Percentiles rank a stretch among this genome's conserved stretches.
phyloP scores from a whole-genome alignment of 768 basidiomycete species.

The Rhodotorula paludigena region DNA sequence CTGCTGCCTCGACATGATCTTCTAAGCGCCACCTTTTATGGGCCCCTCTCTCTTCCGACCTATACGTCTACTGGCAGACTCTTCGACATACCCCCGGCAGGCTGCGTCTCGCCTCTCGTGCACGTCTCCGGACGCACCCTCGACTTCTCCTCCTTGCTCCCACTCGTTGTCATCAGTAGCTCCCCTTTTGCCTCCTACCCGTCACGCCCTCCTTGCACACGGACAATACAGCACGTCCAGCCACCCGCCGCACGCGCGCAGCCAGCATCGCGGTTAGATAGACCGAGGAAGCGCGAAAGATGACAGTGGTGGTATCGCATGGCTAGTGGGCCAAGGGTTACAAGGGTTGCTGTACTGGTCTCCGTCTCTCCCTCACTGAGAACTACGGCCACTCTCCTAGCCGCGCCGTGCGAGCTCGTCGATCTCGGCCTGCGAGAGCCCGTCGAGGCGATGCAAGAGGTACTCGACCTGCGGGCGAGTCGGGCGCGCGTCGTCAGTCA shows the following conservation, averaged over 20 bases:
- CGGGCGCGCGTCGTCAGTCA: neutral
- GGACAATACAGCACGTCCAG: too few species aligned
- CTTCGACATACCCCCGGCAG: too few species aligned
- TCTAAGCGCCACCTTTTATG: neutral
- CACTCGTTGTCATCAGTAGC: too few species aligned
- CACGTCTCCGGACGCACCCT: too few species aligned
- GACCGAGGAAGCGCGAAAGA: too few species aligned
- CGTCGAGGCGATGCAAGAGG: constrained; percentile 81
- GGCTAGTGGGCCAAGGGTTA: neutral
- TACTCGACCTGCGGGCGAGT: constrained; percentile 72
- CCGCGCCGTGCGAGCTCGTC: constrained; percentile 46
- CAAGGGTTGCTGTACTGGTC: neutral
- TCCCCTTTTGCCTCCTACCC: too few species aligned
- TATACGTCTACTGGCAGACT: too few species aligned
- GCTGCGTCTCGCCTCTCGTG: too few species aligned
- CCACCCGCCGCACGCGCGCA: too few species aligned
- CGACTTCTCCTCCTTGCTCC: too few species aligned
- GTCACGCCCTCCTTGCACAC: too few species aligned
- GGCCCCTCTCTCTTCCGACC: neutral
- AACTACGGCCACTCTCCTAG: neutral
- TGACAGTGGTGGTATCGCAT: neutral
- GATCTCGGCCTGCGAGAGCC: constrained; percentile 72
- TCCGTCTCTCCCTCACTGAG: neutral
- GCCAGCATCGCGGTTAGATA: too few species aligned
- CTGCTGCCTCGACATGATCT: constrained; percentile 27